A percentile compares a stretch with the other conserved stretches of the same genome.
Evolutionary conservation across 768 basidiomycete species (phyloP).

Genomic region (Porphyrellus cyaneotinctus): DNA sequence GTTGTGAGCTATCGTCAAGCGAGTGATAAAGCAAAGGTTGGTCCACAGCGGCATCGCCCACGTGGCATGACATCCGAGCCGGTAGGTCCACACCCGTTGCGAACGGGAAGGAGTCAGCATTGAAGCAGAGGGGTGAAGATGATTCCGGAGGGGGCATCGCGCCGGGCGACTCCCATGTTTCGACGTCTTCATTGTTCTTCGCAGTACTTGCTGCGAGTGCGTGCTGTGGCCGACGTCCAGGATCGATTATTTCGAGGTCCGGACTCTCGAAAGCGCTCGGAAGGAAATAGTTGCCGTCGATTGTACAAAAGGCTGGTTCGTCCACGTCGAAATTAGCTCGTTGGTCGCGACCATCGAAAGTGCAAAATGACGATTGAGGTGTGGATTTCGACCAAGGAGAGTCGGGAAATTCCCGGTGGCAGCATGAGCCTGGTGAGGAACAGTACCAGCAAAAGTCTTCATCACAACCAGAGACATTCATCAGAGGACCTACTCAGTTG

Average conservation of each 20-base stretch:
- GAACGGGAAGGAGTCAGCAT: background rate
- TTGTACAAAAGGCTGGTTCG: background rate
- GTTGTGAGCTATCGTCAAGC: background rate
- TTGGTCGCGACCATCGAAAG: conserved; percentile 1
- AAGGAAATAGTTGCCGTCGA: background rate
- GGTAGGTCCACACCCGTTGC: too few species aligned
- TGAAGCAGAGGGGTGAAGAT: conserved; percentile 16
- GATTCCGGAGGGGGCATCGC: conserved; percentile 18
- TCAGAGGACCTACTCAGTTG: background rate
- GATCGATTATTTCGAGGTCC: background rate
- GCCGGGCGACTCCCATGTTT: conserved; percentile 4
- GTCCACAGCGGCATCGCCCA: background rate
- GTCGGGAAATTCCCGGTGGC: conserved; percentile 2
- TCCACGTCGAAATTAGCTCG: background rate
- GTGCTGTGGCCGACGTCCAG: background rate
- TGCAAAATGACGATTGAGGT: background rate
- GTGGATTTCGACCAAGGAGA: conserved; percentile 6
- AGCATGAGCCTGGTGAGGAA: background rate
- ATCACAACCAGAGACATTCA: conserved; percentile 5
- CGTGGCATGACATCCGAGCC: background rate
- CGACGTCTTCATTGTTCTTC: conserved; percentile 2
- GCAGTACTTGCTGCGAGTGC: background rate
- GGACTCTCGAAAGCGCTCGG: background rate
- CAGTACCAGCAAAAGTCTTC: conserved; percentile 7
- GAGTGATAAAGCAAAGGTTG: background rate